Conservation (phyloP, 2,329 filamentous ascomycete genomes). For the Colletotrichum tanaceti region DNA sequence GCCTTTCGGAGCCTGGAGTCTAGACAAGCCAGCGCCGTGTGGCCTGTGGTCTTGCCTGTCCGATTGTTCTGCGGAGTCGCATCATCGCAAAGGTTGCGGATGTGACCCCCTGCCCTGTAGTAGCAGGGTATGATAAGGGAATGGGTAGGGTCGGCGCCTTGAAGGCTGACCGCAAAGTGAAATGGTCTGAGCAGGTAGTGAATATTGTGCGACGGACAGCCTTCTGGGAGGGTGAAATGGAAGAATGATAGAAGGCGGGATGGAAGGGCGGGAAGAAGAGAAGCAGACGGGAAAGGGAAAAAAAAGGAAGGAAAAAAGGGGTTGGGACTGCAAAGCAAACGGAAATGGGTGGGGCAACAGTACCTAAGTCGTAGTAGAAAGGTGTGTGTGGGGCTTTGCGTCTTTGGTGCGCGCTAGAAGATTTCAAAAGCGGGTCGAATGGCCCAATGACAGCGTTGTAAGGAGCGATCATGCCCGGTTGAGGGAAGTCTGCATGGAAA, state of each 20-base stretch:
- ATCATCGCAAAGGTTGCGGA: constrained; percentile 3
- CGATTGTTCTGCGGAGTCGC: constrained; percentile 14
- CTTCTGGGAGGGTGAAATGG: constrained; percentile 2
- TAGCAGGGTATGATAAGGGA: background rate
- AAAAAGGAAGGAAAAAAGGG: background rate
- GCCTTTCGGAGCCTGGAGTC: background rate
- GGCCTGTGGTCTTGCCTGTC: constrained; percentile 8
- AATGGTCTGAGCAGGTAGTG: background rate
- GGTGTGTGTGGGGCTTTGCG: constrained; percentile 19
- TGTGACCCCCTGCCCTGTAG: background rate
- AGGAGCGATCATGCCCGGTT: background rate
- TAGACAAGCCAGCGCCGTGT: constrained; percentile 5
- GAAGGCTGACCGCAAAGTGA: background rate
- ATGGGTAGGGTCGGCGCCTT: background rate
- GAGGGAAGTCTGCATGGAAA: constrained; percentile 9
- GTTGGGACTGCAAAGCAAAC: background rate
- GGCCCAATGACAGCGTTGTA: constrained; percentile 18
- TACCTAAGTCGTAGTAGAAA: no score
- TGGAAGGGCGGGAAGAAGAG: constrained; percentile 3
- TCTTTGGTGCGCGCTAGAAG: constrained; percentile 37
- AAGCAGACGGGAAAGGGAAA: background rate
- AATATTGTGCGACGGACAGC: constrained; percentile 1
- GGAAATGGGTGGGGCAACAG: constrained; percentile 13
- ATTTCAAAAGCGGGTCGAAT: constrained; percentile 17
- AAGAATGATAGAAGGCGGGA: constrained; percentile 21